Evolutionary conservation across 208 protist species (phyloP), one percentile per base, ranked within the genome.

Genomic region (Sergeia podlipaevii): DNA sequence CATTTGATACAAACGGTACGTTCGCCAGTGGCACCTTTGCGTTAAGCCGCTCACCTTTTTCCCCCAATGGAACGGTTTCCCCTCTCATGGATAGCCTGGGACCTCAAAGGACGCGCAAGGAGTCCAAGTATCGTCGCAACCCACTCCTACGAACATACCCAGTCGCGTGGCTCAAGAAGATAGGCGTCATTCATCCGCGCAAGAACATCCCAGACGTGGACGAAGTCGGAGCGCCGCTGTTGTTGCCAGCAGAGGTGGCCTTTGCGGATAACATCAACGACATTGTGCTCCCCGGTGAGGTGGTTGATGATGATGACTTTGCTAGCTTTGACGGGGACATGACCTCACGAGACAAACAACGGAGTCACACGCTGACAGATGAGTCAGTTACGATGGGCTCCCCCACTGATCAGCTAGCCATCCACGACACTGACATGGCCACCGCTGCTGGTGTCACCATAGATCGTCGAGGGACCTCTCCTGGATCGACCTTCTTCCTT

Each of bases 111-210:
- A 33, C 17, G 36, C 60, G 34, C 11, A 63, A 45, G 32, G 56
- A 10, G 23, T 24, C 4, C 10, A 55, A 55, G 32, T 44, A 45
- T 46, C 4, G 32, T 17, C 45, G 56, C 0, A 81, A 81, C 68
- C 50, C 61, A 0, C 74, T 81, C 20, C 42, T 81, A 1, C 67
- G 30, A 30, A 45, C 48, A 45, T 81, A 81, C 54, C 74, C 74
- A 1, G 38, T 70, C n/a, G 10, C 67, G 15, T 50, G 64, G 36
- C 62, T 81, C 33, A 62, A 61, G 4, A 63, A 74, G 49, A 65
- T 81, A 30, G 67, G 68, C 2, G 54, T 81, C 28, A 13, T 77
- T 26, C 60, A 60, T 21, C 64, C 68, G 36, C 47, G 58, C 5
- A 58, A 64, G 37, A 30, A 42, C 2, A 43, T 62, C 5, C 65